Conservation (phyloP, 768 basidiomycete species). For the Suillus luteus region DNA sequence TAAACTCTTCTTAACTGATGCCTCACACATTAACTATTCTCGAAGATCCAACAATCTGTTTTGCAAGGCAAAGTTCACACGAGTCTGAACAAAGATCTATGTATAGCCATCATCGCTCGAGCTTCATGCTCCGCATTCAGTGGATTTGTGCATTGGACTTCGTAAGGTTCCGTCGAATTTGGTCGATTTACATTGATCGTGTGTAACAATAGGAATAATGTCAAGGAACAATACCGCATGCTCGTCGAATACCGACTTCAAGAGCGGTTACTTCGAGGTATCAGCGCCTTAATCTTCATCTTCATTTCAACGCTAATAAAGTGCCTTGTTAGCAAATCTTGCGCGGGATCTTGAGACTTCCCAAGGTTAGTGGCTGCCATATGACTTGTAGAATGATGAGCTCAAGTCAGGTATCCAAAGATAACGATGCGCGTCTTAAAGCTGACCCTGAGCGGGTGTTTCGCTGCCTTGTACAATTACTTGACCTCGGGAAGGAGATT, state of each 20-base stretch:
- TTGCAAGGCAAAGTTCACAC: constrained; percentile 3
- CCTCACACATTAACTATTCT: neutral
- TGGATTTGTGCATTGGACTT: constrained; percentile 18
- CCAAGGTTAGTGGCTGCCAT: constrained; percentile 16
- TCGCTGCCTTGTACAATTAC: constrained; percentile 15
- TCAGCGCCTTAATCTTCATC: neutral
- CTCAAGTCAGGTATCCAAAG: constrained; percentile 9
- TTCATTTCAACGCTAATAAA: neutral
- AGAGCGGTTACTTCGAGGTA: constrained; percentile 25
- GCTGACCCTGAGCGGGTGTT: constrained; percentile 11
- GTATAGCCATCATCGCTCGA: constrained; percentile 16
- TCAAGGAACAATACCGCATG: constrained; percentile 14
- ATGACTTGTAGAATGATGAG: neutral
- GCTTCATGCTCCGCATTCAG: constrained; percentile 21
- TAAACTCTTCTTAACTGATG: neutral
- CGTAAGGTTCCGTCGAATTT: constrained; percentile 18
- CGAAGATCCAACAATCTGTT: constrained; percentile 27
- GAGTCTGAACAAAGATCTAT: constrained; percentile 11
- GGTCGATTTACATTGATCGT: neutral
- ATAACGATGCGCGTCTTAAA: constrained; percentile 4
- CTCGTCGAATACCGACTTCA: constrained; percentile 26
- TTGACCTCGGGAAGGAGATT: constrained; percentile 13
- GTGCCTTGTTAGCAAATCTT: constrained; percentile 17
- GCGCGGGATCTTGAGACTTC: constrained; percentile 25
- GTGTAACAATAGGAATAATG: constrained; percentile 11